Evolutionary conservation across 163 green algal genomes (phyloP).

Genomic region (Coccomyxa subellipsoidea): DNA sequence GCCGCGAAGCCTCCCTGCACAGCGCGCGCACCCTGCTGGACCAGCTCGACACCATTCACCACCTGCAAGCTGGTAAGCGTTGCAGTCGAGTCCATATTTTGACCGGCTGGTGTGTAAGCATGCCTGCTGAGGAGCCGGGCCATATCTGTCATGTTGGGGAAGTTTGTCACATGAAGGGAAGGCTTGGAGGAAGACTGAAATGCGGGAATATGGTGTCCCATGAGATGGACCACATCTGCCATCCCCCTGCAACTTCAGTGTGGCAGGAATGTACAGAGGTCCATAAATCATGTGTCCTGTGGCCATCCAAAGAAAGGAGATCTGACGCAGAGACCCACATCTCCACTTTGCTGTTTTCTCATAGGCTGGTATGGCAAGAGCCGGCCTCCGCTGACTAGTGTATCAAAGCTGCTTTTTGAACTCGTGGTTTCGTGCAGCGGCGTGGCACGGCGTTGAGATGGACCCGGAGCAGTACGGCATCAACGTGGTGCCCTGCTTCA

Average conservation of each 20-base stretch:
- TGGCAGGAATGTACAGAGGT: too few relatives aligned
- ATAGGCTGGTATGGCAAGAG: too few relatives aligned
- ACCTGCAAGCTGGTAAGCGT: neutral
- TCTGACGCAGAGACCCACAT: too few relatives aligned
- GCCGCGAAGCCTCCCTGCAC: neutral
- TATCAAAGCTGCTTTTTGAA: too few relatives aligned
- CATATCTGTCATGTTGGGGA: too few relatives aligned
- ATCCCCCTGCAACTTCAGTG: too few relatives aligned
- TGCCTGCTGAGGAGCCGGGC: too few relatives aligned
- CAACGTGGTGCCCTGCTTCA: conserved; percentile 3
- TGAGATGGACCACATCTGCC: neutral
- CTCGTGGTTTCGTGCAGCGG: neutral
- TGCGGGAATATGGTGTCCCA: neutral
- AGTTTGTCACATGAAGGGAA: too few relatives aligned
- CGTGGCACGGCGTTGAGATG: neutral
- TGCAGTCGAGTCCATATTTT: neutral
- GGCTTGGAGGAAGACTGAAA: too few relatives aligned
- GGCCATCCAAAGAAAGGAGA: too few relatives aligned
- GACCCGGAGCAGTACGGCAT: neutral
- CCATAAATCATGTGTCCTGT: too few relatives aligned
- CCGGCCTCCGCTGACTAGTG: neutral
- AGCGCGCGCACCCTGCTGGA: neutral
- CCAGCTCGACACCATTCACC: conserved; percentile 2
- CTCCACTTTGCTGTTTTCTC: too few relatives aligned
- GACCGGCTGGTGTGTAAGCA: neutral